Evolutionary conservation across 768 basidiomycete species (phyloP).

Genomic region (Brasilioporus rufonigricans): DNA sequence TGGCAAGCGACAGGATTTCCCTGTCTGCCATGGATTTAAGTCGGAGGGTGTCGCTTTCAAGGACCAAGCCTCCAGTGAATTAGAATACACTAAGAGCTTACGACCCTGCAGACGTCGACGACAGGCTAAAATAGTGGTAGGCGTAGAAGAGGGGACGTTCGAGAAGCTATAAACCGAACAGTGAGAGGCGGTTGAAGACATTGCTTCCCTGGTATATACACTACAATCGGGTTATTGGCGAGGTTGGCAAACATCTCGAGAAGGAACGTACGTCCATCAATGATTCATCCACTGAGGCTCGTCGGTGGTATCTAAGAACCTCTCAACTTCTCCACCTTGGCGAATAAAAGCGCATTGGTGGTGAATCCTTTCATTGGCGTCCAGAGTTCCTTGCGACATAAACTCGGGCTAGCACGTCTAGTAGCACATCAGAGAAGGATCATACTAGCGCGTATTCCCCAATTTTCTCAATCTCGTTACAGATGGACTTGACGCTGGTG

Average conservation of each 20-base stretch:
- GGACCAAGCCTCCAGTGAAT: too few species aligned
- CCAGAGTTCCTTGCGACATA: not conserved
- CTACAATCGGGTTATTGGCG: not conserved
- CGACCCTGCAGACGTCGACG: too few species aligned
- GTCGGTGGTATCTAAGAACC: not conserved
- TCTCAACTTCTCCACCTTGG: not conserved
- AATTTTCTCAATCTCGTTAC: not conserved
- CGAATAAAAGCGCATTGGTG: not conserved
- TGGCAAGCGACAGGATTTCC: too few species aligned
- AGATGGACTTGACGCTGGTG: not conserved
- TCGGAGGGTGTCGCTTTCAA: too few species aligned
- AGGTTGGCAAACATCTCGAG: not conserved
- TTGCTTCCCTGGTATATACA: not conserved
- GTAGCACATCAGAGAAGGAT: accelerated
- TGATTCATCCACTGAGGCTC: not conserved
- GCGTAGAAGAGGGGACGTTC: too few species aligned
- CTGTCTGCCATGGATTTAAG: too few species aligned
- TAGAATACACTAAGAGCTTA: too few species aligned
- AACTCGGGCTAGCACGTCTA: not conserved
- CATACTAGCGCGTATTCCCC: not conserved
- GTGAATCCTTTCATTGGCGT: not conserved
- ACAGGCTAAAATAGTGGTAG: too few species aligned
- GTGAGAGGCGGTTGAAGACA: too few species aligned
- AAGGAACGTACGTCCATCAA: not conserved
- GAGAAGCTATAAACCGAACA: not conserved